Evolutionary conservation across 2,329 filamentous ascomycete genomes (phyloP).

Genomic region (Phoma herbarum): DNA sequence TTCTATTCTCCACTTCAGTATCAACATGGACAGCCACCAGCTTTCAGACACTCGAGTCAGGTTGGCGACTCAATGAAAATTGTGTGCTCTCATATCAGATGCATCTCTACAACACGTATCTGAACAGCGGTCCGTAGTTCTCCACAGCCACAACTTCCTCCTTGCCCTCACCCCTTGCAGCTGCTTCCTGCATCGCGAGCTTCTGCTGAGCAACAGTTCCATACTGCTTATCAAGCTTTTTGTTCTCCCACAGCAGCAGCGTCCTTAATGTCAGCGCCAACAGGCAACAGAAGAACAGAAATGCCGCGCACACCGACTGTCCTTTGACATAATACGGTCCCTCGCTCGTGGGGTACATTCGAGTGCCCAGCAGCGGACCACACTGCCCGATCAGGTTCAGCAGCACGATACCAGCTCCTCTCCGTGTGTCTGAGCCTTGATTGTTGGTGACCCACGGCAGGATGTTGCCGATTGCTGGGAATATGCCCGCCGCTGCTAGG

Average conservation of each 20-base stretch:
- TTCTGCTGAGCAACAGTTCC: conserved; percentile 44
- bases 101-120: conserved; percentile 46
- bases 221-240: conserved; percentile 45
- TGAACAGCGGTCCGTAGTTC: conserved; percentile 47
- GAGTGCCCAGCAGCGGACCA: conserved; percentile 48
- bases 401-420: conserved; percentile 72
- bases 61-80: too few species aligned
- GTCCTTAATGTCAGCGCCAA: conserved; percentile 41
- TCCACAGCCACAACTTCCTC: conserved; percentile 36
- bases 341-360: conserved; percentile 46
- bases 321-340: conserved; percentile 48
- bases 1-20: too few species aligned
- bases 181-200: conserved; percentile 30
- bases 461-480: conserved; percentile 74
- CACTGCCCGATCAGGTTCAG: conserved; percentile 70
- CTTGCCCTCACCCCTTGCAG: conserved; percentile 23
- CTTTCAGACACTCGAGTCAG: too few species aligned
- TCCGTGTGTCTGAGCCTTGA: conserved; percentile 72
- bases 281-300: conserved; percentile 50
- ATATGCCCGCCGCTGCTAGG: conserved; percentile 68
- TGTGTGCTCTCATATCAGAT: too few species aligned
- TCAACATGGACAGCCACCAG: too few species aligned
- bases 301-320: conserved; percentile 48
- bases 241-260: conserved; percentile 50
- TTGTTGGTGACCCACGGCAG: conserved; percentile 76